These are phyloP conservation scores for Dissoconium aciculare DNA, from an alignment of 2,329 filamentous ascomycete genomes.

Conservation along the genomic window DNA sequence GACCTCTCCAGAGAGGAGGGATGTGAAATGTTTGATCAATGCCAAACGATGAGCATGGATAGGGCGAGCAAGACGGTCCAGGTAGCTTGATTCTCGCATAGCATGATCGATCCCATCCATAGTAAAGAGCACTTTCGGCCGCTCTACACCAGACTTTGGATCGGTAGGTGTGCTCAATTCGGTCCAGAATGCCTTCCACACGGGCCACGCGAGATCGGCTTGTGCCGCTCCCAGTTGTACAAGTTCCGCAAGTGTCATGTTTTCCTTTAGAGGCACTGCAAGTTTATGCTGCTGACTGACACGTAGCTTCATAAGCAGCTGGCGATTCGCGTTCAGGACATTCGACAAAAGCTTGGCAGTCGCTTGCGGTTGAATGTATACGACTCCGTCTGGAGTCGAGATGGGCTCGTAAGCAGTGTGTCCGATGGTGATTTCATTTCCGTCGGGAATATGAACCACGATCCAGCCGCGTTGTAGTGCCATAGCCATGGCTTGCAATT, in stretches of 20 bases:
- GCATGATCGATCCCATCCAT: conserved; percentile 69
- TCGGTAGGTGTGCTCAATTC: conserved; percentile 48
- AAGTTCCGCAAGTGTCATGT: conserved; percentile 51
- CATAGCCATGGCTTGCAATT: conserved; percentile 71
- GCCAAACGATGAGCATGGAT: conserved; percentile 79
- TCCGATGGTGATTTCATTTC: conserved; percentile 65
- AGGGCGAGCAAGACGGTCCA: conserved; percentile 50
- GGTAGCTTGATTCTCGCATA: conserved; percentile 66
- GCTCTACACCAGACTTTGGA: conserved; percentile 28
- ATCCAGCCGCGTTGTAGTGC: conserved; percentile 75
- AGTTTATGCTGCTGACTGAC: conserved; percentile 43
- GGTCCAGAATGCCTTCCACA: conserved; percentile 66
- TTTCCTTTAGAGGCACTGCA: conserved; percentile 42
- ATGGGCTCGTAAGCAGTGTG: conserved; percentile 67
- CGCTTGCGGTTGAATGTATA: conserved; percentile 68
- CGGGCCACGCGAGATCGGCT: conserved; percentile 60
- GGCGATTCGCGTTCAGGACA: conserved; percentile 56
- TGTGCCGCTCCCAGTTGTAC: conserved; percentile 56
- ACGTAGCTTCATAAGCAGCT: conserved; percentile 42
- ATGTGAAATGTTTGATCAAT: conserved; percentile 59
- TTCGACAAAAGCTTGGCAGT: conserved; percentile 58
- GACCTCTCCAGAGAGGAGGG: conserved; percentile 48
- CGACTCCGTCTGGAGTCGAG: conserved; percentile 35
- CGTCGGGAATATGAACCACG: conserved; percentile 83
- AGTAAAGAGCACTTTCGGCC: conserved; percentile 55